Evolutionary conservation across 768 basidiomycete genomes (phyloP), one percentile per base, ranked within the genome.

Genomic region (Macrolepiota albuminosa): DNA sequence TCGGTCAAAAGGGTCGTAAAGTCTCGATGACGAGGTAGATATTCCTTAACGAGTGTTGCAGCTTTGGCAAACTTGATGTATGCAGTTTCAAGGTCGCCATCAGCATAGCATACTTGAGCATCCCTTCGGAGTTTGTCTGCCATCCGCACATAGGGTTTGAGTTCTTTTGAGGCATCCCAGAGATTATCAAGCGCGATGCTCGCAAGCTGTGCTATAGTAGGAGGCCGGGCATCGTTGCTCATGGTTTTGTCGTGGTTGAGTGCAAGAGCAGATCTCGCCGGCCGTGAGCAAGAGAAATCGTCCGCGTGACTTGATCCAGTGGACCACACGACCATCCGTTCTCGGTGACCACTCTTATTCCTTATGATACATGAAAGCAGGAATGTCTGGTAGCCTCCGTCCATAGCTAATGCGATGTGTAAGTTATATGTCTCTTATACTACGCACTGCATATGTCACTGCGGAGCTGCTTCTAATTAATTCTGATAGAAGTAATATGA

Each of bases 41-140:
- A 86, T 75, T 93, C 89, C 11, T 91, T 81, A 6, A 91, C 88
- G 59, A 93, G 75, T 1, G 88, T 90, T 0, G 89, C 89, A 9
- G 90, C 88, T 61, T 78, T 83, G 3, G 90, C 90, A 53, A 82
- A 84, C 61, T 84, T 78, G 18, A 92, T 76, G 70, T 91, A 93
- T 1, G 86, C 88, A n/a, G 71, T 75, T 68, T 92, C 88, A 51
- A 85, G 74, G 69, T 93, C 85, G 1, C 81, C 80, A 21, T 74
- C 72, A 39, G 78, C 76, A 1, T 72, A 71, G 64, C 73, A 73
- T 26, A 73, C 73, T 62, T 80, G 82, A 33, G 81, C 88, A 21
- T 78, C 78, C 66, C 79, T 80, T 54, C 87, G 78, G 58, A 84
- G 81, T 61, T 75, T 78, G 73, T 89, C 87, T 9, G 88, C 88